Conservation (phyloP, 441 rosid genomes). For the Flueggea neowawraea region DNA sequence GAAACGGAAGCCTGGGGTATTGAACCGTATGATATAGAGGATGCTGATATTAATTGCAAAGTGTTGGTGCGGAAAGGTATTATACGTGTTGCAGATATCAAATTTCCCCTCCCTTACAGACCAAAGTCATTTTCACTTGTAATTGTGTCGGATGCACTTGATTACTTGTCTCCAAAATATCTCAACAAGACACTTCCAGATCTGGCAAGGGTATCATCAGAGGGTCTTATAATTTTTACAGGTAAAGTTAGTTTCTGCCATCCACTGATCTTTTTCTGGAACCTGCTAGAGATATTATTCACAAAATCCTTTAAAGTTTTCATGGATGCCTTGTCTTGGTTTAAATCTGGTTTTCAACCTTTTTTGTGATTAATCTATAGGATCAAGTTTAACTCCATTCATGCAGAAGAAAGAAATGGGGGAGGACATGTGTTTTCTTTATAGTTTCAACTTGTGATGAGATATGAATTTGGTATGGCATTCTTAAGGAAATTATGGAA, state of each 20-base stretch:
- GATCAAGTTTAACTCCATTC: no score
- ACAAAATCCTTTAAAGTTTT: background rate
- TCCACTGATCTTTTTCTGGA: background rate
- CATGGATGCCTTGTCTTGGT: background rate
- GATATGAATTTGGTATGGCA: no score
- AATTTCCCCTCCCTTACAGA: conserved; percentile 59
- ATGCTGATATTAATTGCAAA: conserved; percentile 44
- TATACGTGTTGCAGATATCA: conserved; percentile 65
- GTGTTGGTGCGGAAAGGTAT: conserved; percentile 53
- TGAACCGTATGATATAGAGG: conserved; percentile 71
- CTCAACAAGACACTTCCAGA: conserved; percentile 64
- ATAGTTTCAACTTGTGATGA: no score
- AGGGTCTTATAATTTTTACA: conserved; percentile 55
- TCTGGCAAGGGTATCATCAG: conserved; percentile 56
- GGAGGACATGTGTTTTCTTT: no score
- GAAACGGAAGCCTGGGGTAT: conserved; percentile 67
- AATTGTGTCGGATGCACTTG: conserved; percentile 62
- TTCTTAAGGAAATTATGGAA: no score
- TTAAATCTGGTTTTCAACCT: background rate
- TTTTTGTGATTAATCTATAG: no score
- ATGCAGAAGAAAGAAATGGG: no score
- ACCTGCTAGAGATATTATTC: background rate
- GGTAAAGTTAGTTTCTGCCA: conserved; percentile 24
- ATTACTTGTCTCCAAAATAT: conserved; percentile 72
- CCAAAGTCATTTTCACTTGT: conserved; percentile 65